Evolutionary conservation across 2,329 filamentous ascomycete species (phyloP), one percentile per base, ranked within the genome.

Genomic region (Stemphylium lycopersici): DNA sequence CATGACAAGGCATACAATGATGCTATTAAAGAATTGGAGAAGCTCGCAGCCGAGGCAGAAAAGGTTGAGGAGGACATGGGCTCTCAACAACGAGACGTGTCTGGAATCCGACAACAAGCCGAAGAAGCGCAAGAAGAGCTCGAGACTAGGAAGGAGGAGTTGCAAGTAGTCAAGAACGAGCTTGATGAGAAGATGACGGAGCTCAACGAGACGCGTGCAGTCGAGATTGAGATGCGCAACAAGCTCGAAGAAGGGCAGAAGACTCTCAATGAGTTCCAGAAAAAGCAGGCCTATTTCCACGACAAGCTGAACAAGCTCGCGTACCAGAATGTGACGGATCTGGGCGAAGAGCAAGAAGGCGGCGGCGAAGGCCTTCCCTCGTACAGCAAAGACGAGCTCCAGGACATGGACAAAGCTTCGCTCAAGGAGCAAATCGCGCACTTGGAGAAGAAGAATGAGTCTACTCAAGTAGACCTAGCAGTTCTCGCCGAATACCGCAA

Each of bases 211-310:
- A 96, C 90, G 0, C 86, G 93, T 8, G 93, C 91, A 0, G 81
- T 89, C 3, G 95, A 99, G 75, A 97, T 99, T 57, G 95, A 99
- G 76, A 97, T 98, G 92, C 90, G 90, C 59, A 98, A 98, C 77
- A 96, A 96, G 78, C 87, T 99, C 1, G 95, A 98, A 70, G 93
- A 98, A 71, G 95, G 93, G 73, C 90, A 96, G 63, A 99, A 99
- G 78, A 85, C 88, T 8, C 83, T 98, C 12, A 77, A 79, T 0
- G 93, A 98, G 70, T 96, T 96, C 75, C 87, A 96, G 73, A 93
- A 90, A 76, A 87, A 90, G 55, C 83, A 90, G 36, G 84, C 83
- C 33, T 91, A 96, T 78, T 98, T 93, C 92, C 81, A 92, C 49
- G 91, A 96, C 56, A 97, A 98, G 79, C 81, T 96, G 7, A 82